phyloP scores from a whole-genome alignment of 768 basidiomycete species.

The Mycena capillaripes region DNA sequence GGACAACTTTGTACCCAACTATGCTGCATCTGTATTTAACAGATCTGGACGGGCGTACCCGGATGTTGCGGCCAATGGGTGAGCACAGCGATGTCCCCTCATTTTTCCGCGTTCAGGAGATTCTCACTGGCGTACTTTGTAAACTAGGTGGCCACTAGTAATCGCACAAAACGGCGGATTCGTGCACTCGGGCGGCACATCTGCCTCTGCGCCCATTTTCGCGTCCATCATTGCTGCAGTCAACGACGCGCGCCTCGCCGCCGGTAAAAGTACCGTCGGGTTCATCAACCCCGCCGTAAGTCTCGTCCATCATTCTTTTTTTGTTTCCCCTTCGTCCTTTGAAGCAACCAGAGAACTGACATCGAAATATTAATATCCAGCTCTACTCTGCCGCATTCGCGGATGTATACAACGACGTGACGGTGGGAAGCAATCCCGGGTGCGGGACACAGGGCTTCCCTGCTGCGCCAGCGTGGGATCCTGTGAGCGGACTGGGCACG shows the following conservation, averaged over 20 bases:
- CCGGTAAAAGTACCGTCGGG: conserved; percentile 49
- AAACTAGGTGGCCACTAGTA: conserved; percentile 15
- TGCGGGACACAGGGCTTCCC: conserved; percentile 20
- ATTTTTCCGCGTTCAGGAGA: too few species aligned
- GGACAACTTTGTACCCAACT: conserved; percentile 29
- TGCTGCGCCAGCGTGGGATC: conserved; percentile 27
- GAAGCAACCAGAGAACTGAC: too few species aligned
- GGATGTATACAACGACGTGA: conserved; percentile 19
- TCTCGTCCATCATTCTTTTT: background rate
- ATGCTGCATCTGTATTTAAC: conserved; percentile 29
- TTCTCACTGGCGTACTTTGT: too few species aligned
- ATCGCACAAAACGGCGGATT: conserved; percentile 17
- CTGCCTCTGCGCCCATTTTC: conserved; percentile 59
- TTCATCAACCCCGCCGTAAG: conserved; percentile 54
- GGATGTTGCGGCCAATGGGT: conserved; percentile 40
- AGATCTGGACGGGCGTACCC: conserved; percentile 38
- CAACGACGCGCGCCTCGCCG: conserved; percentile 56
- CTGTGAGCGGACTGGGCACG: conserved; percentile 26
- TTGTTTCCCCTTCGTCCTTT: too few species aligned
- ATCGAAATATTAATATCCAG: too few species aligned
- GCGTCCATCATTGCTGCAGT: conserved; percentile 58
- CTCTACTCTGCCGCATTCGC: conserved; percentile 21
- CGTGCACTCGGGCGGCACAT: conserved; percentile 53
- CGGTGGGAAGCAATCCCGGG: conserved; percentile 19
- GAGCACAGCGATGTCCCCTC: too few species aligned